Percentiles rank a stretch among this genome's conserved stretches.
These are phyloP conservation scores for Penicillium longicatenatum DNA, from an alignment of 495 filamentous ascomycete species.

Conservation along the genomic window DNA sequence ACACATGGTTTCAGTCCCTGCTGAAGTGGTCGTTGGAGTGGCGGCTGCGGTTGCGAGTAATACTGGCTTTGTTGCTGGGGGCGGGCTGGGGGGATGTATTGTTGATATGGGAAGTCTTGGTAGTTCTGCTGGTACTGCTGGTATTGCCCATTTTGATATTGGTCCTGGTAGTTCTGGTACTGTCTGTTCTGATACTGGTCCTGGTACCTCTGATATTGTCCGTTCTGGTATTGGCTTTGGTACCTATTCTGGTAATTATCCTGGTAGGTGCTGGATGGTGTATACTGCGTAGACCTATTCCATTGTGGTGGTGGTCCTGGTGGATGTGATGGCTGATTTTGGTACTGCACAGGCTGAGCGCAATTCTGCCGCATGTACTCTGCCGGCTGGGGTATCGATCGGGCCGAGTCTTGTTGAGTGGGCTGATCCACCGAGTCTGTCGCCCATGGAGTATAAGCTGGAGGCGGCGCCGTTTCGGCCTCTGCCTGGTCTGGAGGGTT, in stretches of 20 bases:
- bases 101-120: conserved; percentile 1
- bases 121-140: background rate
- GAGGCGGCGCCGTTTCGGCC: background rate
- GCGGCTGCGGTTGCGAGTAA: background rate
- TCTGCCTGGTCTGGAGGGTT: background rate
- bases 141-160: background rate
- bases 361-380: background rate
- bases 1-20: conserved; percentile 9
- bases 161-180: background rate
- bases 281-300: background rate
- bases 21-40: background rate
- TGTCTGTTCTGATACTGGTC: background rate
- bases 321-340: background rate
- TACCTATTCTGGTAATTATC: background rate
- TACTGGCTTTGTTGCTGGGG: background rate
- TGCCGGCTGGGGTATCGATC: background rate
- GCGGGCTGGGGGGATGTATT: background rate
- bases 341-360: background rate
- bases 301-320: background rate
- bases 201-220: background rate
- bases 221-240: background rate
- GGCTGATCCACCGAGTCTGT: background rate
- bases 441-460: background rate
- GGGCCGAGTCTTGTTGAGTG: background rate
- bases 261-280: background rate